These are phyloP conservation scores for Royoungia palumana DNA, from an alignment of 768 basidiomycete species.

Conservation along the genomic window DNA sequence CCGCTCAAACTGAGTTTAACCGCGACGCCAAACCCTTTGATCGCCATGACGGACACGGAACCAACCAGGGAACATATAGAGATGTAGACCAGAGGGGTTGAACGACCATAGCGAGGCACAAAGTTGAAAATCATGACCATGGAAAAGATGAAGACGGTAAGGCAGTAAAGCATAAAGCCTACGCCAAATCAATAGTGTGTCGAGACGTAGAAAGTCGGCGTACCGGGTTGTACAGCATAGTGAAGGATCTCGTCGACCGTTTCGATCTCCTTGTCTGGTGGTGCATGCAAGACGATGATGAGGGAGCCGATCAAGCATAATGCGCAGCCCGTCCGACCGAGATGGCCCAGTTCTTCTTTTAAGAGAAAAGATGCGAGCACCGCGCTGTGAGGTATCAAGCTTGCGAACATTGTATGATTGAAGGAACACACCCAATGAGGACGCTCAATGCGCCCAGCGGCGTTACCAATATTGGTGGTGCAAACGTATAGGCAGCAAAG, in stretches of 20 bases:
- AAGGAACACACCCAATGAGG: conserved; percentile 76
- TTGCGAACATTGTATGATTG: background rate
- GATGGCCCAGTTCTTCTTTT: conserved; percentile 89
- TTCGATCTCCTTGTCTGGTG: conserved; percentile 88
- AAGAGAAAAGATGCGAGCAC: conserved; percentile 91
- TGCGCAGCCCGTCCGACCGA: conserved; percentile 85
- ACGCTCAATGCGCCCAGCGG: conserved; percentile 97
- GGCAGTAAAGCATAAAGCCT: conserved; percentile 92
- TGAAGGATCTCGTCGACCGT: conserved; percentile 92
- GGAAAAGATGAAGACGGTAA: conserved; percentile 77
- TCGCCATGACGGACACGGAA: conserved; percentile 96
- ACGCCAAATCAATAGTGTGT: conserved; percentile 9
- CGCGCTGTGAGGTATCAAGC: conserved; percentile 52
- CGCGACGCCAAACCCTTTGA: conserved; percentile 97
- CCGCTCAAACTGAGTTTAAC: conserved; percentile 91
- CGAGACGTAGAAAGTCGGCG: conserved; percentile 17
- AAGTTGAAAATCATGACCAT: conserved; percentile 85
- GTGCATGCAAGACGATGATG: conserved; percentile 94
- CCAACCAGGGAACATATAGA: conserved; percentile 97
- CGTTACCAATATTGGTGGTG: conserved; percentile 96
- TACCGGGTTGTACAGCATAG: conserved; percentile 93
- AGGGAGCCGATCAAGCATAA: conserved; percentile 83
- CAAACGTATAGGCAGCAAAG: conserved; percentile 97
- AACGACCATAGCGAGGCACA: conserved; percentile 81
- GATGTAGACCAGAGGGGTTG: conserved; percentile 88